These are phyloP conservation scores for Kalmanozyma brasiliensis DNA, from an alignment of 1,284 basidiomycete species.

Conservation along the genomic window DNA sequence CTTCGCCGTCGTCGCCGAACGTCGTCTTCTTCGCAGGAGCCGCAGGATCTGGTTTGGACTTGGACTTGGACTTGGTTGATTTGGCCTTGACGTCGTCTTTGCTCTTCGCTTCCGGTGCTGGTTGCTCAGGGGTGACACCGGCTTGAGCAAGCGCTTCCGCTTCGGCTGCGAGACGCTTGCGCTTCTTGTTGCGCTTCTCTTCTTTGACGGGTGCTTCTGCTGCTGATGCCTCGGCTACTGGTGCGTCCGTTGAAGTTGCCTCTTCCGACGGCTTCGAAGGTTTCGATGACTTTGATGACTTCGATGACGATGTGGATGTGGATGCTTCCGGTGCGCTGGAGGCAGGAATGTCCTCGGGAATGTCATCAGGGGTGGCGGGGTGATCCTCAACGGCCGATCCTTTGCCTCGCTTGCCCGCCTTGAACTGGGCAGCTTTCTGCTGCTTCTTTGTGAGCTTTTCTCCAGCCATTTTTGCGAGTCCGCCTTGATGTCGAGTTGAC, in stretches of 20 bases:
- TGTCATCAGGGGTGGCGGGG: constrained; percentile 30
- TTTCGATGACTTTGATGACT: too few relatives aligned
- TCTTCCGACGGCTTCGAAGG: too few relatives aligned
- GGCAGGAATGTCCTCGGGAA: constrained; percentile 15
- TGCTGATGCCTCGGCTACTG: not conserved
- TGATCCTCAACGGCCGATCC: constrained; percentile 23
- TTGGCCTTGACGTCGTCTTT: constrained; percentile 18
- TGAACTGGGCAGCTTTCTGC: constrained; percentile 57
- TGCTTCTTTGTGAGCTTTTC: constrained; percentile 59
- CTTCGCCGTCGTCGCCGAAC: constrained; percentile 42
- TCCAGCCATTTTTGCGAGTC: constrained; percentile 18
- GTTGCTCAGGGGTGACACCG: constrained; percentile 9
- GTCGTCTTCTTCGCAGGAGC: constrained; percentile 39
- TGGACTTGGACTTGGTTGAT: constrained; percentile 16
- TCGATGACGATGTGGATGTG: too few relatives aligned
- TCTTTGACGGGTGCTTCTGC: constrained; percentile 25
- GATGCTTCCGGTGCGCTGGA: constrained; percentile 7
- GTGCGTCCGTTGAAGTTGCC: too few relatives aligned
- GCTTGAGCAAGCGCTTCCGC: constrained; percentile 10
- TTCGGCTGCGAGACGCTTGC: constrained; percentile 45
- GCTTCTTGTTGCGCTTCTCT: constrained; percentile 45
- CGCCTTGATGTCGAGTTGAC: not conserved
- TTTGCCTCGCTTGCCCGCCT: constrained; percentile 44
- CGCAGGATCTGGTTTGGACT: constrained; percentile 8
- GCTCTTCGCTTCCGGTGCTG: not conserved